A percentile compares a stretch with the other conserved stretches of the same genome.
phyloP scores from a whole-genome alignment of 2,329 filamentous ascomycete species.

The Herpomyces periplanetae region DNA sequence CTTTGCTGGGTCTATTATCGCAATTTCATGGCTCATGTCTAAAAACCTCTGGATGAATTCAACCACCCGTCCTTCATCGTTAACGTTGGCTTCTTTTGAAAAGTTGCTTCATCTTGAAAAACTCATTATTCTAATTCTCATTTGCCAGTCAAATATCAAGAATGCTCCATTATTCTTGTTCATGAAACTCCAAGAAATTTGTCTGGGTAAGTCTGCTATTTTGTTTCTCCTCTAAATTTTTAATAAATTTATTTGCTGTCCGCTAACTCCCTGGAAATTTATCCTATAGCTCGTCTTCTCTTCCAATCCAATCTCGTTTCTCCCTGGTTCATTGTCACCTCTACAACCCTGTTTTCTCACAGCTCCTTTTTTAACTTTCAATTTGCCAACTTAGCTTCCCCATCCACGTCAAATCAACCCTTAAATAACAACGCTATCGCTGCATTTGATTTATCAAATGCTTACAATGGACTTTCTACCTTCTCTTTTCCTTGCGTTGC shows the following conservation, averaged over 20 bases:
- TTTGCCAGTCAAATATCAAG: conserved; percentile 48
- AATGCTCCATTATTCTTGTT: conserved; percentile 57
- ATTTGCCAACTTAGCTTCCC: too few relatives aligned
- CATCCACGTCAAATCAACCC: too few relatives aligned
- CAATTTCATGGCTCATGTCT: too few relatives aligned
- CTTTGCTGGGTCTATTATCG: too few relatives aligned
- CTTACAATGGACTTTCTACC: conserved; percentile 54
- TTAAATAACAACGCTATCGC: conserved; percentile 77
- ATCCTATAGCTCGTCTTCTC: conserved; percentile 7
- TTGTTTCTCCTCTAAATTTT: conserved; percentile 5
- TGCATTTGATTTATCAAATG: conserved; percentile 66
- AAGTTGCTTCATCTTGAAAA: conserved; percentile 18
- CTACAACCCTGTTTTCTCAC: conserved; percentile 36
- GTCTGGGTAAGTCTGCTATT: conserved; percentile 8
- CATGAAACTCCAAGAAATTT: conserved; percentile 20
- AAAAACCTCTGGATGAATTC: too few relatives aligned
- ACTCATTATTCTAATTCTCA: conserved; percentile 31
- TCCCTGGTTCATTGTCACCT: conserved; percentile 20
- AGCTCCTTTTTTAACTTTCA: conserved; percentile 60
- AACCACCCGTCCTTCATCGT: conserved; percentile 3
- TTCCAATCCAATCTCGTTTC: conserved; percentile 11
- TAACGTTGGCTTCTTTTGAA: too few relatives aligned
- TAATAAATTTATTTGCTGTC: too few relatives aligned
- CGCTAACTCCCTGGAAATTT: too few relatives aligned
- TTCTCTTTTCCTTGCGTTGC: conserved; percentile 56